Base-by-base conservation (phyloP, 441 rosid genomes). In the Gossypium laxum region DNA sequence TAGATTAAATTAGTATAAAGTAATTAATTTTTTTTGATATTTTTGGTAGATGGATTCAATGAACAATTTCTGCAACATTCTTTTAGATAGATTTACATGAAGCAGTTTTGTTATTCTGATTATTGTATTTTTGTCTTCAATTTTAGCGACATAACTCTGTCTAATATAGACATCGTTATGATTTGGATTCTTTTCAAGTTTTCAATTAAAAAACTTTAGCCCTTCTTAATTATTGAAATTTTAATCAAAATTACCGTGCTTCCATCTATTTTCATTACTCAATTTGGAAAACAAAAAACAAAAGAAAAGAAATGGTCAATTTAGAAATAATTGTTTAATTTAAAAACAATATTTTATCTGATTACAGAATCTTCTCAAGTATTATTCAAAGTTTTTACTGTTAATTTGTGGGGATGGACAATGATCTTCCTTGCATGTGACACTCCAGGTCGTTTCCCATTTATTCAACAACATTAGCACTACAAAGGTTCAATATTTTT, bases 341-440 rank as follows among this genome's bases (percentile, higher is more conserved):
- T 18, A 52, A 1, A 43, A 43, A 43, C 14, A 8, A 43, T 2
- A 43, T 43, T 43, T 43, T 43, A 43, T 10, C 48, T 11, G 48
- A 43, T 55, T 55, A 26, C 6, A 30, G 64, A 26, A 77, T 78
- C 82, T 82, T 34, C 21, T 12, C 4, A 45, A 48, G 41, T 77
- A 71, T 55, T 66, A 48, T 54, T 45, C 45, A 34, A 19, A 21
- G 38, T 45, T 78, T 75, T 47, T 24, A 60, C 60, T 55, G 72
- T 75, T 56, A 67, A 67, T 77, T 80, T 71, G 73, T 74, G 77
- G 85, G 85, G 83, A 75, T 83, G 85, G 86, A 73, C 85, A 83
- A 77, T 77, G 84, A 73, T 85, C 82, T 82, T 79, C 80, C 60
- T 75, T 70, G 78, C 87, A 83, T 84, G 86, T 86, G 95, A 86